Conservation (phyloP, 2,329 filamentous ascomycete species). For the Huntiella decipiens region DNA sequence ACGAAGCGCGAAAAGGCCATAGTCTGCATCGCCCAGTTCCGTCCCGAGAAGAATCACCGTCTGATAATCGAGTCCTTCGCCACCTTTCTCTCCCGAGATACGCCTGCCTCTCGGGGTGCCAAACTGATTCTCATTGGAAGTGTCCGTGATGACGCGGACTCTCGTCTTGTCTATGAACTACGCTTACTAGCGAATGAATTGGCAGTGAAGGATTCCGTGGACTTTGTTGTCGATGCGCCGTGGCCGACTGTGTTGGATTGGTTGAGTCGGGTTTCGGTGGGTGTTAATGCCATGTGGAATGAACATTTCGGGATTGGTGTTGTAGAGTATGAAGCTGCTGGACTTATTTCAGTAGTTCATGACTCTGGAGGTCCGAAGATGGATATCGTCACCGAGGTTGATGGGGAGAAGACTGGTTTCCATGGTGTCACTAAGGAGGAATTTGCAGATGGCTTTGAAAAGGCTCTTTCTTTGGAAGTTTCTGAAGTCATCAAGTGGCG, state of each 20-base stretch:
- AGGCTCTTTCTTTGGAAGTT: constrained; percentile 54
- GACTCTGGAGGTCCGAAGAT: constrained; percentile 81
- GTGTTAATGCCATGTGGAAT: constrained; percentile 98
- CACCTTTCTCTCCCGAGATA: constrained; percentile 43
- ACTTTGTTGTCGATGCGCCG: constrained; percentile 75
- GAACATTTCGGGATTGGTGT: constrained; percentile 98
- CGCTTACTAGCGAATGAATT: constrained; percentile 74
- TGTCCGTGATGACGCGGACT: constrained; percentile 68
- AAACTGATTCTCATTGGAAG: constrained; percentile 74
- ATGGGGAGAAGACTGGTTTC: constrained; percentile 66
- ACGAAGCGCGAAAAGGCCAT: constrained; percentile 49
- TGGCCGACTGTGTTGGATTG: constrained; percentile 76
- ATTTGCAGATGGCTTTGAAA: constrained; percentile 63
- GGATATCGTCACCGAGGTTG: constrained; percentile 72
- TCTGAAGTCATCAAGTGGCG: constrained; percentile 47
- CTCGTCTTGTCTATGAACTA: constrained; percentile 70
- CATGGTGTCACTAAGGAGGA: constrained; percentile 61
- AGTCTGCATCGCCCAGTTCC: constrained; percentile 92
- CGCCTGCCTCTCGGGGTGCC: constrained; percentile 32
- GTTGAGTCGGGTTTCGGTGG: constrained; percentile 58
- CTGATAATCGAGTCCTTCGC: constrained; percentile 74
- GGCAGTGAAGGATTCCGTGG: constrained; percentile 61
- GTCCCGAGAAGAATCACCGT: constrained; percentile 89
- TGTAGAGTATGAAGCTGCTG: constrained; percentile 93
- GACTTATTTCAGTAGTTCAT: constrained; percentile 82